Evolutionary conservation across 202 grass and related monocot genomes (phyloP), one percentile per base, ranked within the genome.

Genomic region (Dendrocalamus latiflorus): DNA sequence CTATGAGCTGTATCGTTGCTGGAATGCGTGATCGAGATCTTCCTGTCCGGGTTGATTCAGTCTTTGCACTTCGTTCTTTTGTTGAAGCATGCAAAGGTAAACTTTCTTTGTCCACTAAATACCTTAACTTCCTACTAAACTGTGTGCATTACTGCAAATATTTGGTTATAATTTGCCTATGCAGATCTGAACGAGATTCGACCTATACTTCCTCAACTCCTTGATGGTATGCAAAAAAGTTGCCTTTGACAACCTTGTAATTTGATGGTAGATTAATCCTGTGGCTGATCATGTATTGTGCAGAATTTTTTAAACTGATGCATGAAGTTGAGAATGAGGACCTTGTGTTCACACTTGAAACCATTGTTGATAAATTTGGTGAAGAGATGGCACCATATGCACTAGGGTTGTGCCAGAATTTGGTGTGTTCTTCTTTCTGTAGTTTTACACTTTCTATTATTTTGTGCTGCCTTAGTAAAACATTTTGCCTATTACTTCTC

Each of bases 341-440:
- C 38, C 91, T 97, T 84, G 94, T 91, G 20, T 97, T 97, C 72
- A 93, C 94, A 28, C 87, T 97, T 39, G 94, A 97, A 77, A 97
- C 94, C 14, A 93, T 97, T 58, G 94, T 97, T 58, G 91, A 91
- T 72, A 97, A 97, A 88, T 97, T 97, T 90, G 94, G 94, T 6
- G 94, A 97, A 91, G 94, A 97, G 84, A 97, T 97, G 94, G 94
- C 94, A 63, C 89, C 94, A 48, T 97, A 93, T 85, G 94, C 94
- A 61, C 78, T 97, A 78, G 94, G 94, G 20, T 86, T 97, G 70
- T 97, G 94, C 51, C 91, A 97, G 83, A 97, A 94, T 84, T 81
- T 97, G 89, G 94, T 97, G 74, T 77, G 62, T 24, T 72, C 9
- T 54, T 63, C 44, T 33, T 85, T 85, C 64, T 64, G 5, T 81